phyloP scores from a whole-genome alignment of 345 rosid species.

The Salix exigua region DNA sequence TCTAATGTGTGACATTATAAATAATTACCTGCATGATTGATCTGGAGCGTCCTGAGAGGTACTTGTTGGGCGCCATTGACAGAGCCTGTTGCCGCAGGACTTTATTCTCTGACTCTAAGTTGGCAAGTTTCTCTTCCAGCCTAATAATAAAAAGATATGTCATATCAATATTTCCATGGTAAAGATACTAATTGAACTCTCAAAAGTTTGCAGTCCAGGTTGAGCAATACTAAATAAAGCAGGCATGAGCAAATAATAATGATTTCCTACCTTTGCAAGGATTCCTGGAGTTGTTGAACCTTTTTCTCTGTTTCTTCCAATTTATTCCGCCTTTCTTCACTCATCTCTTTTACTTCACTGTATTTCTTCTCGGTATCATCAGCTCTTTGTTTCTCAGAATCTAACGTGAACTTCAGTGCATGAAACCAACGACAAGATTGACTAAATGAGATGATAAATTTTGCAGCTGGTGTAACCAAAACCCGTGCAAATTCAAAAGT shows the following conservation, averaged over 20 bases:
- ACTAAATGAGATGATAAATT: not conserved
- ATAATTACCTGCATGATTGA: slow-evolving; percentile 71
- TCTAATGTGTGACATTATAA: not conserved
- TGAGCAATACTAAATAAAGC: not conserved
- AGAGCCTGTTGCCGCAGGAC: slow-evolving; percentile 92
- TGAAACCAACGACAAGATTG: slow-evolving; percentile 15
- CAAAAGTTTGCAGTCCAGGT: not conserved
- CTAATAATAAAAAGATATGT: slow-evolving; percentile 37
- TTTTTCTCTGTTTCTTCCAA: slow-evolving; percentile 77
- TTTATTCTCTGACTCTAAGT: slow-evolving; percentile 85
- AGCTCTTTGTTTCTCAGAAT: slow-evolving; percentile 63
- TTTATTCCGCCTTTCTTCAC: slow-evolving; percentile 52
- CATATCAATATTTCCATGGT: not conserved
- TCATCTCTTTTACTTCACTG: slow-evolving; percentile 45
- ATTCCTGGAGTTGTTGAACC: slow-evolving; percentile 67
- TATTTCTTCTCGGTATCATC: slow-evolving; percentile 53
- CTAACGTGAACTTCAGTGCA: slow-evolving; percentile 44
- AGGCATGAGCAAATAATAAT: not conserved
- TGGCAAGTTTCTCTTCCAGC: slow-evolving; percentile 77
- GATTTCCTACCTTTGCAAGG: slow-evolving; percentile 53
- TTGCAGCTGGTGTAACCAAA: not conserved
- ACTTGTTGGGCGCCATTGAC: slow-evolving; percentile 87
- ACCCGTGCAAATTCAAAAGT: not conserved
- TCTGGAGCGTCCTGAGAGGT: slow-evolving; percentile 89
- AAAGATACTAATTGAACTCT: not conserved